Base-by-base conservation (phyloP, 2,329 filamentous ascomycete species). In the Fusarium goolgardi region DNA sequence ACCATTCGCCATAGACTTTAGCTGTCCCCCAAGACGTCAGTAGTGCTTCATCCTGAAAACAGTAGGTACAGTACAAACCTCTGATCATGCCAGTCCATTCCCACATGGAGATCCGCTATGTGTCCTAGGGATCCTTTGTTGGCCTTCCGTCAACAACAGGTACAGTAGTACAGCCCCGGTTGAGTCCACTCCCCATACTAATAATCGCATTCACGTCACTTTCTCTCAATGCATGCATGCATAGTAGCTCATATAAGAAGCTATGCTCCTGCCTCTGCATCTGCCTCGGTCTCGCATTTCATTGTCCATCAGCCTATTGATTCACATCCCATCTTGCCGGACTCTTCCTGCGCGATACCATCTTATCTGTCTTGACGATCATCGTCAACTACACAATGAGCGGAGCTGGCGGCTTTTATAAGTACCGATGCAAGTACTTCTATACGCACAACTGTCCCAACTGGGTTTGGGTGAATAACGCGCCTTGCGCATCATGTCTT, bases 401-500 rank as follows among this genome's bases (percentile, higher is more conserved):
- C 46, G 73, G 75, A 57, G 72, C 78, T 66, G 81, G 82, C 44
- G 81, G 81, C 37, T 84, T 81, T 63, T 85, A 85, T 73, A 85
- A 82, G 77, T 86, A 84, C 74, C 80, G 82, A 41, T 86, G 84
- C 81, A 86, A 85, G 75, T 84, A 85, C 78, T 85, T 83, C 69
- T 81, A 81, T 59, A 80, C 82, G 31, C 79, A 84, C 71, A 81
- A 85, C 65, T 86, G 84, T 67, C 79, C 77, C 7, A 83, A 86
- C 67, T 86, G 84, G 84, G 84, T 86, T 13, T 85, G 83, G 76
- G 80, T 86, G 20, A 83, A 85, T 55, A 81, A 83, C 55, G 78
- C 81, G 35, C 77, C 83, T 13, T 86, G 84, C 73, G 77, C 83
- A 54, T 78, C 76, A 64, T 86, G 84, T 73, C 77, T 83, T 65